Conservation (phyloP, 371 early-diverging fungal species). For the Mortierella polycephala region DNA sequence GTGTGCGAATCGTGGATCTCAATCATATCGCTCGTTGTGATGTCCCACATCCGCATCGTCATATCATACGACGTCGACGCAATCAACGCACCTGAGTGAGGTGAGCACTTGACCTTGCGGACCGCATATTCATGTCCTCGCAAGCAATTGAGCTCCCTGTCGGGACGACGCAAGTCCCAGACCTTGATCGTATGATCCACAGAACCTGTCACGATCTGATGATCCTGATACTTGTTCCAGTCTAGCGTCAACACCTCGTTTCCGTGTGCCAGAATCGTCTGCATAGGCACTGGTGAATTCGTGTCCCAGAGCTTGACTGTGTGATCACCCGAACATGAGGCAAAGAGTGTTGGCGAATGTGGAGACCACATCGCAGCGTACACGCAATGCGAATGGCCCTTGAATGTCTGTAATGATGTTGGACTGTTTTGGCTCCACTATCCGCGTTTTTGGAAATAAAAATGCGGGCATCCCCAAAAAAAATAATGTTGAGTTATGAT, state of each 20-base stretch:
- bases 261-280: constrained; percentile 86
- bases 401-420: constrained; percentile 85
- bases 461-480: background rate
- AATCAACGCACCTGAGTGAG: constrained; percentile 83
- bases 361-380: constrained; percentile 92
- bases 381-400: constrained; percentile 87
- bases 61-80: constrained; percentile 93
- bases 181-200: constrained; percentile 89
- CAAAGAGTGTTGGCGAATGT: constrained; percentile 77
- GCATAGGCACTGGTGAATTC: constrained; percentile 68
- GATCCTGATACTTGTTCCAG: constrained; percentile 94
- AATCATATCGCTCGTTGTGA: constrained; percentile 67
- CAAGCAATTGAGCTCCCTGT: constrained; percentile 74
- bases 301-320: constrained; percentile 92
- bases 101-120: constrained; percentile 89
- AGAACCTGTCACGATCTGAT: constrained; percentile 84
- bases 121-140: constrained; percentile 93
- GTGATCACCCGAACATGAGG: constrained; percentile 90
- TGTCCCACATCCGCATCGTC: constrained; percentile 94
- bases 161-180: constrained; percentile 89
- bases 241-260: constrained; percentile 91
- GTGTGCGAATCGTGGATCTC: constrained; percentile 84
- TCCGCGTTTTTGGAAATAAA: background rate
- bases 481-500: background rate
- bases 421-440: constrained; percentile 91